These are phyloP conservation scores for Orobanche coerulescens DNA, from an alignment of 257 asterid species.

Conservation along the genomic window DNA sequence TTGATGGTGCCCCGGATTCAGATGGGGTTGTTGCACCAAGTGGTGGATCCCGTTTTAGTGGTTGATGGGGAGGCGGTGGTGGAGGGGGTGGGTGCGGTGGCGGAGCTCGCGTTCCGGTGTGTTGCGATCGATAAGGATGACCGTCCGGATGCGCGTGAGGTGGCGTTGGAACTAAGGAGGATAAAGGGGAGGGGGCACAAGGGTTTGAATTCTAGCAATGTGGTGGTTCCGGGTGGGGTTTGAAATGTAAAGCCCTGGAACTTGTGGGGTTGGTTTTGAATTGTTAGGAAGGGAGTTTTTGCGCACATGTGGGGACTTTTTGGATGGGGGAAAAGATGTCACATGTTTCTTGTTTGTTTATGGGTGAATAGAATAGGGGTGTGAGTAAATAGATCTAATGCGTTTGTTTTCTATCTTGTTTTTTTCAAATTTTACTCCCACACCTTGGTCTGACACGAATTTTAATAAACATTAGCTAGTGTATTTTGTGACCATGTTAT, in stretches of 20 bases:
- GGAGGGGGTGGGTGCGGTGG: conserved; percentile 68
- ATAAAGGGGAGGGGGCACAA: conserved; percentile 46
- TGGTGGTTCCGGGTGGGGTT: conserved; percentile 63
- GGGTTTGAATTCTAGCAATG: conserved; percentile 51
- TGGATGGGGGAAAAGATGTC: conserved; percentile 20
- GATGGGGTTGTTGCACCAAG: conserved; percentile 79
- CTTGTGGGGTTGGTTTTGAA: background rate
- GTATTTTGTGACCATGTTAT: too few relatives aligned
- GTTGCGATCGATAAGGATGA: conserved; percentile 84
- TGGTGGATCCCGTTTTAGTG: conserved; percentile 68
- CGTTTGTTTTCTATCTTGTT: background rate
- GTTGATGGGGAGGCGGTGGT: conserved; percentile 52
- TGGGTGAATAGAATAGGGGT: conserved; percentile 11
- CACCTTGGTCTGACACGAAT: too few relatives aligned
- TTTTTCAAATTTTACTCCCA: too few relatives aligned
- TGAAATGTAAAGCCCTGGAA: conserved; percentile 24
- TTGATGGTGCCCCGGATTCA: conserved; percentile 87
- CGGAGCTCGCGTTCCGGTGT: conserved; percentile 82
- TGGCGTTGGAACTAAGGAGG: conserved; percentile 63
- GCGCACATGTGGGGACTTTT: conserved; percentile 21
- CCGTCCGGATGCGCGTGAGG: conserved; percentile 80
- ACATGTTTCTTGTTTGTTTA: conserved; percentile 20
- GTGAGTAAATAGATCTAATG: conserved; percentile 21
- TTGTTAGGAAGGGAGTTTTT: background rate
- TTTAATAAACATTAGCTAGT: too few relatives aligned